A percentile compares a stretch with the other conserved stretches of the same genome.
Evolutionary conservation across 2,329 filamentous ascomycete genomes (phyloP).

Genomic region (Ascochyta pisi): DNA sequence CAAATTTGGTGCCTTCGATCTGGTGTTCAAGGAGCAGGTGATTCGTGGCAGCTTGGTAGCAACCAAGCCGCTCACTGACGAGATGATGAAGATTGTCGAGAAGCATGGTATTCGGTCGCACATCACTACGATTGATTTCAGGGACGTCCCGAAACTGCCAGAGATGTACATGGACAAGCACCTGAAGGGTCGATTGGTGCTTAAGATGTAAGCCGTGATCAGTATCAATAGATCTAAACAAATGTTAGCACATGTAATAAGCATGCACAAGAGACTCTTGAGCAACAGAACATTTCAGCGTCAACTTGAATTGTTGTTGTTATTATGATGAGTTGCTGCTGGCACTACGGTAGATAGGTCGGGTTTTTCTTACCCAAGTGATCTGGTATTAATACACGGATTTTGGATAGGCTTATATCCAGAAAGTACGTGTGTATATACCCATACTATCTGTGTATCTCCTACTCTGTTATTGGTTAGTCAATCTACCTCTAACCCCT

Average conservation of each 20-base stretch:
- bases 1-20: slow-evolving; percentile 16
- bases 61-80: not conserved
- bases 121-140: not conserved
- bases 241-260: too few species aligned
- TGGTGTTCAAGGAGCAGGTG: slow-evolving; percentile 8
- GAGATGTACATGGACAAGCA: slow-evolving; percentile 2
- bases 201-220: not conserved
- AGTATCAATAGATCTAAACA: not conserved
- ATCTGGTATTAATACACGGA: too few species aligned
- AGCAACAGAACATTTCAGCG: too few species aligned
- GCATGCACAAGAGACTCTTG: not conserved
- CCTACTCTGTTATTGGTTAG: too few species aligned
- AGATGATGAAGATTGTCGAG: not conserved
- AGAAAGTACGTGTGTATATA: too few species aligned
- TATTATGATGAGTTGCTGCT: not conserved
- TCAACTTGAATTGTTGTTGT: not conserved
- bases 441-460: too few species aligned
- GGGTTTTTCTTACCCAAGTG: too few species aligned
- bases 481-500: too few species aligned
- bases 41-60: slow-evolving; percentile 1
- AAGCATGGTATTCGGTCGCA: not conserved
- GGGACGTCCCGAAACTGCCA: not conserved
- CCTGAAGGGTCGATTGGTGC: not conserved
- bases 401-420: too few species aligned
- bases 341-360: too few species aligned